A percentile compares a stretch with the other conserved stretches of the same genome.
phyloP scores from a whole-genome alignment of 2,329 filamentous ascomycete genomes.

The Cylindrodendrum hubeiense region DNA sequence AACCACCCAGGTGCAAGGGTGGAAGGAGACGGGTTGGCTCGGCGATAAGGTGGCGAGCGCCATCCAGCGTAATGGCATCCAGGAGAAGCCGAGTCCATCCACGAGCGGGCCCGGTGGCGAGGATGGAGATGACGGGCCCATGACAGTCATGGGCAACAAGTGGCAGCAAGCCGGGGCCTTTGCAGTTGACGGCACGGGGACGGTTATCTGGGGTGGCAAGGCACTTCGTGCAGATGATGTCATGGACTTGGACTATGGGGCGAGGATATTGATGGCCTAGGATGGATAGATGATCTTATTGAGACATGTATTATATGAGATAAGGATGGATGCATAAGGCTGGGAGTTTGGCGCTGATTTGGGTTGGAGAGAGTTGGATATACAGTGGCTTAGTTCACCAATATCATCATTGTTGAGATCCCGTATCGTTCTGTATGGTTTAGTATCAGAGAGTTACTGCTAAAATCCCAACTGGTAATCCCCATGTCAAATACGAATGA shows the following conservation, averaged over 20 bases:
- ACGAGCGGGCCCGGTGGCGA: constrained; percentile 18
- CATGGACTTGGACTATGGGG: constrained; percentile 66
- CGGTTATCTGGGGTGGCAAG: constrained; percentile 64
- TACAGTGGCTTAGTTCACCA: not conserved
- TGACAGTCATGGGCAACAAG: constrained; percentile 65
- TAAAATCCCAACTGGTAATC: no score
- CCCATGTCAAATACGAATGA: no score
- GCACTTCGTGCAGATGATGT: constrained; percentile 62
- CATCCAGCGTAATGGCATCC: constrained; percentile 53
- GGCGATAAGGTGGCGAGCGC: constrained; percentile 63
- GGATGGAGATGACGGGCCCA: constrained; percentile 51
- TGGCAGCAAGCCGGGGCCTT: constrained; percentile 68
- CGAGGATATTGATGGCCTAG: constrained; percentile 49
- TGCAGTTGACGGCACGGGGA: constrained; percentile 62
- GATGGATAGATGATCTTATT: not conserved
- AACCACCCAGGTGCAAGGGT: constrained; percentile 63
- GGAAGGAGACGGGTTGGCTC: constrained; percentile 68
- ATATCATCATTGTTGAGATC: not conserved
- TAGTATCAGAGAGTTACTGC: no score
- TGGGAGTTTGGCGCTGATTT: constrained; percentile 17
- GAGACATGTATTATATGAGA: not conserved
- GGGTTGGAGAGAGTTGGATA: not conserved
- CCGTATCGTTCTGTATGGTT: not conserved
- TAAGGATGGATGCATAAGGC: not conserved
- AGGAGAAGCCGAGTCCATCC: constrained; percentile 21